A percentile compares a stretch with the other conserved stretches of the same genome.
phyloP scores from a whole-genome alignment of 345 rosid genomes.

The Eucalyptus polyanthemos region DNA sequence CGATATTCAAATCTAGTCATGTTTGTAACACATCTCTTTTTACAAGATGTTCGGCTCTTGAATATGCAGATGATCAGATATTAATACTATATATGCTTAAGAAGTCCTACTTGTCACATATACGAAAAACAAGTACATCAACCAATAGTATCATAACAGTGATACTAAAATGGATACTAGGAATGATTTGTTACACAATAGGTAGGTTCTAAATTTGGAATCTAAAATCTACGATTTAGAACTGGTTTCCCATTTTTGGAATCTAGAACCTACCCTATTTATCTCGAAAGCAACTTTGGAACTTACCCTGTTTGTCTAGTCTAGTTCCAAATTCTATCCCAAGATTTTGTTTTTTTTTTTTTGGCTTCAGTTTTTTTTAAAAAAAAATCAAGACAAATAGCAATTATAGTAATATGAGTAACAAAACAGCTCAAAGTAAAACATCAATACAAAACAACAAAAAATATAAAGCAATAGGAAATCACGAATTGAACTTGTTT shows the following conservation, averaged over 20 bases:
- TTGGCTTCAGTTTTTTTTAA: background rate
- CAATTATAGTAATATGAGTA: background rate
- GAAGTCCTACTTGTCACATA: background rate
- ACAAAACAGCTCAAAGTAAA: background rate
- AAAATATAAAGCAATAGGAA: background rate
- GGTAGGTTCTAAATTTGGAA: background rate
- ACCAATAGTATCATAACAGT: background rate
- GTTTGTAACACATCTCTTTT: background rate
- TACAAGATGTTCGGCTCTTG: background rate
- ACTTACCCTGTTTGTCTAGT: background rate
- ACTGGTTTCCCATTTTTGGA: accelerated
- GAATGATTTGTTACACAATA: background rate
- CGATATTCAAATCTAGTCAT: background rate
- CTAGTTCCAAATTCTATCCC: background rate
- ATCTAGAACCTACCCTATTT: background rate
- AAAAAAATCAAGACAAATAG: background rate
- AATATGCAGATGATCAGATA: background rate
- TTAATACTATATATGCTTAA: background rate
- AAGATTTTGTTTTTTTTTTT: accelerated
- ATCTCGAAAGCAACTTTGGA: accelerated
- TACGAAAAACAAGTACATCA: background rate
- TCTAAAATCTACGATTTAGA: background rate
- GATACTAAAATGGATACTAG: background rate
- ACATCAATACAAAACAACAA: background rate
- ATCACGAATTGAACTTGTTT: no score